Percentiles rank a stretch among this genome's conserved stretches.
Conservation (phyloP, 495 filamentous ascomycete genomes). For the Penicillium lividum region DNA sequence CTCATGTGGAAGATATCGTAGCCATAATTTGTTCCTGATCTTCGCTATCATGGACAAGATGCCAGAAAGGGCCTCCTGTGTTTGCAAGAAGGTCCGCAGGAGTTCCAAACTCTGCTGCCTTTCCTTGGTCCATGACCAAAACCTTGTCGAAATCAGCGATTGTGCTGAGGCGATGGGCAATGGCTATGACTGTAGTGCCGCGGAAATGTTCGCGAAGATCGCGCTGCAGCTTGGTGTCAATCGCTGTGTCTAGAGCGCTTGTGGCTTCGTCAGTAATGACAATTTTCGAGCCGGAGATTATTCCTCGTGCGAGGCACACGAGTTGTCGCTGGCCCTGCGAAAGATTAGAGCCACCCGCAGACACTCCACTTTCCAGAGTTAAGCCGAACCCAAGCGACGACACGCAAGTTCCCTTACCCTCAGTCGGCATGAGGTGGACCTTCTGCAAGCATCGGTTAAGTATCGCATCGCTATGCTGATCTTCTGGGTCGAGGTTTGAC, state of each 20-base stretch:
- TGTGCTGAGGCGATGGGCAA: neutral
- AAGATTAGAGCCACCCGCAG: neutral
- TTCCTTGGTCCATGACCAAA: neutral
- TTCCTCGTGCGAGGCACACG: neutral
- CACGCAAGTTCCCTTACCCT: neutral
- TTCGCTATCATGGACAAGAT: neutral
- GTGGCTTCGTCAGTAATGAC: neutral
- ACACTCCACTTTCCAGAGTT: neutral
- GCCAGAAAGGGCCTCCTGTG: neutral
- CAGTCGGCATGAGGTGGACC: neutral
- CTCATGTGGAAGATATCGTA: no score
- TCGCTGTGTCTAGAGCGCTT: neutral
- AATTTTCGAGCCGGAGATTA: neutral
- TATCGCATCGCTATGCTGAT: no score
- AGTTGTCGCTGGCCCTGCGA: neutral
- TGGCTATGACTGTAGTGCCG: neutral
- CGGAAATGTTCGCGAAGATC: neutral
- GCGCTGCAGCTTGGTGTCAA: neutral
- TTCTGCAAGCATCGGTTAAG: neutral
- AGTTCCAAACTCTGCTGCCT: neutral
- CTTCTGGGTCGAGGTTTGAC: neutral
- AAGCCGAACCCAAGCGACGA: no score
- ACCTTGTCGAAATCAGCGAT: neutral
- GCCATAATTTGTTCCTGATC: no score
- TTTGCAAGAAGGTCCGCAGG: neutral